Evolutionary conservation across 495 filamentous ascomycete species (phyloP).

Genomic region (Talaromyces liani): DNA sequence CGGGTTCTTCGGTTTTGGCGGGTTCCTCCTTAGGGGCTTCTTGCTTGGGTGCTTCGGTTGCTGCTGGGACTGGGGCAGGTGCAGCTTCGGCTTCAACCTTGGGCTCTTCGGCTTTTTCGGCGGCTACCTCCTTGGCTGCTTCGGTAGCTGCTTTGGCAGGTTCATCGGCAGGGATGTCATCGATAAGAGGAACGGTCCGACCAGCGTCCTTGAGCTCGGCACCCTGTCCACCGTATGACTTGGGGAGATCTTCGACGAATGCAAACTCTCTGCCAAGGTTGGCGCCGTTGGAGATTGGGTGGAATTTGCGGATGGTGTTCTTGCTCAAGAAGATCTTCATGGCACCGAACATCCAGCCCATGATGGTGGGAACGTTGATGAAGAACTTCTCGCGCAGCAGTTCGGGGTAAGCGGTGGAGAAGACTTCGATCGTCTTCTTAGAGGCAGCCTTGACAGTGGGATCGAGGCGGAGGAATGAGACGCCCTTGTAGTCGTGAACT

Average conservation of each 20-base stretch:
- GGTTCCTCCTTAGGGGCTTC: conserved; percentile 8
- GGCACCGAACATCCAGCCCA: conserved; percentile 76
- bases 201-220: conserved; percentile 22
- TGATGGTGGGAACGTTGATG: conserved; percentile 79
- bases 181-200: conserved; percentile 21
- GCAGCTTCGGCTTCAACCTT: conserved; percentile 5
- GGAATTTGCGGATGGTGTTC: conserved; percentile 81
- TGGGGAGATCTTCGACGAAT: conserved; percentile 51
- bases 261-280: conserved; percentile 58
- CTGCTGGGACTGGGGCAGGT: not conserved
- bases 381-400: conserved; percentile 86
- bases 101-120: not conserved
- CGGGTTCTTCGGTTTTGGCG: conserved; percentile 8
- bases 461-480: conserved; percentile 72
- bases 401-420: conserved; percentile 77
- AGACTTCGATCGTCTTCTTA: conserved; percentile 69
- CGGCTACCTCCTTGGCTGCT: conserved; percentile 10
- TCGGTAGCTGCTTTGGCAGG: conserved; percentile 10
- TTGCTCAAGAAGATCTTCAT: conserved; percentile 73
- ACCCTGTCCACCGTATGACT: conserved; percentile 67
- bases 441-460: conserved; percentile 61
- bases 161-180: conserved; percentile 7
- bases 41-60: conserved; percentile 14
- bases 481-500: conserved; percentile 81
- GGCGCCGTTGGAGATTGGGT: conserved; percentile 69